Base-by-base conservation (phyloP, 2,329 filamentous ascomycete genomes). In the Monosporascus sp. region DNA sequence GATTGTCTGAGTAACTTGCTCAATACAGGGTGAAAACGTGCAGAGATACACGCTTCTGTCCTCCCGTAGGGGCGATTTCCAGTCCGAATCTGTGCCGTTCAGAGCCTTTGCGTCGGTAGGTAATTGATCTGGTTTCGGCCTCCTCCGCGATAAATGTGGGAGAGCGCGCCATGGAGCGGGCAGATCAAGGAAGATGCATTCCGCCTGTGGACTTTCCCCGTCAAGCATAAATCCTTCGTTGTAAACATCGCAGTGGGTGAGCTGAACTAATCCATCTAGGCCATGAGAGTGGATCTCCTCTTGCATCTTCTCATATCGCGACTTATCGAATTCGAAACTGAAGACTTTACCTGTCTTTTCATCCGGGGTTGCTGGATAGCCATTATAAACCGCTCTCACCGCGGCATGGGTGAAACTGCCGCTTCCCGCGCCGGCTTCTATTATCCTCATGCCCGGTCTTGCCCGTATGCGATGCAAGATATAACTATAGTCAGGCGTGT, bases 1-100 rank as follows among this genome's bases (percentile, higher is more conserved):
- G 51, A 96, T 86, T 0, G 94, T 97, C 52, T 86, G 84, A 51
- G 88, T 91, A 22, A 95, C 93, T 74, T 99, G 94, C 72, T 99
- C 94, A 60, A 99, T 95, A 71, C 94, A 99, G 0, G 94, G 94
- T 1, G 89, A 95, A 73, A 99, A 99, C 1, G 91, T 95, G 75
- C 94, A 99, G 52, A 99, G 81, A 65, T 94, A 81, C 1, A 87
- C 83, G 5, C 87, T 80, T 43, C 82, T 79, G n/a, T 79, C 78
- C 0, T 89, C 85, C 60, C 94, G 86, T 11, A 97, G 78, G 0
- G 82, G 78, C 0, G 82, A 86, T 17, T 78, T 67, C 74, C 80
- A 85, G 57, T 62, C 40, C 53, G 60, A 48, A 55, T 58, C 9
- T 58, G 58, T 43, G 55, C 58, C 48, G 48, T 62, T 53, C 49